Evolutionary conservation across 2,329 filamentous ascomycete genomes (phyloP), one percentile per base, ranked within the genome.

Genomic region (Fusarium brachygibbosum): DNA sequence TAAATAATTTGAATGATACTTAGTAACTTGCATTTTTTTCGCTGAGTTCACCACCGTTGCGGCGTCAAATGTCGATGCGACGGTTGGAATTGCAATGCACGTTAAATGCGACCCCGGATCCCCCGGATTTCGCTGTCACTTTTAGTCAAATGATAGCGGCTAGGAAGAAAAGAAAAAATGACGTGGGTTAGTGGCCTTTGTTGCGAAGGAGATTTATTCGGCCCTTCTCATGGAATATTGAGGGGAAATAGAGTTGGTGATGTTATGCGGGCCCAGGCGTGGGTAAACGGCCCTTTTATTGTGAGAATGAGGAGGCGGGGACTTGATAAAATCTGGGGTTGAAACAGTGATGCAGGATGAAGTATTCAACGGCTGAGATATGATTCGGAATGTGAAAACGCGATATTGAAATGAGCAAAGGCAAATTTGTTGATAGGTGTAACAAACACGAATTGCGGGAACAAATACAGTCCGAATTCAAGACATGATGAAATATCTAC

Each of bases 241-340:
- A 59, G 62, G 60, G 60, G 60, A 53, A 65, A 65, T 65, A 65
- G 6, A 48, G 62, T 65, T 65, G 53, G 28, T 14, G 28, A 40
- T 37, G 31, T 5, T 8, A n/a, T 17, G 40, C 45, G 60, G 41
- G 48, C 48, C 48, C 32, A 28, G 37, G 4, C 23, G 58, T 6
- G 23, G 31, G 37, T 32, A 59, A 41, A 65, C 16, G 52, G 38
- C 23, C 34, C 25, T 51, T 51, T 51, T 51, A 19, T 35, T 17
- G 6, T 46, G 4, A 51, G 10, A 59, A 58, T 21, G 42, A 31
- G 37, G 58, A 41, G 46, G 46, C 40, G 59, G 48, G 40, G 19
- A 46, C 46, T 42, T 40, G 34, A 41, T 34, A 29, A 29, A 61
- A 37, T 51, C 35, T 25, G 42, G 55, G 55, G 55, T 51, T 23